These are phyloP conservation scores for Alternaria novae-zelandiae DNA, from an alignment of 2,329 filamentous ascomycete genomes.

Conservation along the genomic window DNA sequence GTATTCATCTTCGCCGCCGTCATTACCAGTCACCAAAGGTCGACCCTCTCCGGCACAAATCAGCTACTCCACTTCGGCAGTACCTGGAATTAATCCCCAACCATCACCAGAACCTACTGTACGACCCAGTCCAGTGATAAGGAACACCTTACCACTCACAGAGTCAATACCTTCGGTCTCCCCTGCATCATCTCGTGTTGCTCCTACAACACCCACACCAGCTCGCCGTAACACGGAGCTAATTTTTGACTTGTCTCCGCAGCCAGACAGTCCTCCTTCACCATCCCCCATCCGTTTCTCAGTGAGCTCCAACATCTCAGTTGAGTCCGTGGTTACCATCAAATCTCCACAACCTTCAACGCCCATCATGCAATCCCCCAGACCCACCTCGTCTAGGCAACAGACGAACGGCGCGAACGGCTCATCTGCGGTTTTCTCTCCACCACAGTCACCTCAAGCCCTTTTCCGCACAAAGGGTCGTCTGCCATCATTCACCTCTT, in stretches of 20 bases:
- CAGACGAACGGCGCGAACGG: conserved; percentile 12
- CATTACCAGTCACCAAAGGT: conserved; percentile 1
- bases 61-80: conserved; percentile 3
- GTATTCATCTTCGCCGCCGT: background rate
- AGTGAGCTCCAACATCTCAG: conserved; percentile 6
- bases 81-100: background rate
- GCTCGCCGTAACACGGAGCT: background rate
- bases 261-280: background rate
- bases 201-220: background rate
- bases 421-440: conserved; percentile 21
- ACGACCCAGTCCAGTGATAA: background rate
- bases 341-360: conserved; percentile 5
- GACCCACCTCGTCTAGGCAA: conserved; percentile 3
- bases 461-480: conserved; percentile 23
- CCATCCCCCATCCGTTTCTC: conserved; percentile 4
- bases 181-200: background rate
- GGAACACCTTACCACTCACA: background rate
- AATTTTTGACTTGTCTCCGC: background rate
- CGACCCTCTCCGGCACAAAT: conserved; percentile 1
- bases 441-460: conserved; percentile 27
- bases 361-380: conserved; percentile 12
- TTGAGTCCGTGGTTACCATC: conserved; percentile 7
- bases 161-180: background rate
- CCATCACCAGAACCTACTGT: background rate
- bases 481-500: conserved; percentile 26